phyloP scores from a whole-genome alignment of 495 filamentous ascomycete genomes.

The Geopyxis carbonaria region DNA sequence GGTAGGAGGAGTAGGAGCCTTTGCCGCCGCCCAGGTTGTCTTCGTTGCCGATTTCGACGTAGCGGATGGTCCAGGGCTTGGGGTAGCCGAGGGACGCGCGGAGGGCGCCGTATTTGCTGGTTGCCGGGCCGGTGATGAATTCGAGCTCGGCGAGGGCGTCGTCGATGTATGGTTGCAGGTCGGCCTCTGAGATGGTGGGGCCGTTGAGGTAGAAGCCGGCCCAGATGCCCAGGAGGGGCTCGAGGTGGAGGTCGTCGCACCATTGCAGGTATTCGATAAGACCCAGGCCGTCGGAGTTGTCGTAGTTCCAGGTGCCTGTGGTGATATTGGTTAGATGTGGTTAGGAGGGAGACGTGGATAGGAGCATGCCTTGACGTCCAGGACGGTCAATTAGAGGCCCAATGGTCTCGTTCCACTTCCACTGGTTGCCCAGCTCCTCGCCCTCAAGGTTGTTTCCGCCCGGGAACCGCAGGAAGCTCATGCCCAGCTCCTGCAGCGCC shows the following conservation, averaged over 20 bases:
- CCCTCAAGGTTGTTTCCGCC: slow-evolving; percentile 55
- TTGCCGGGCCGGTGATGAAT: slow-evolving; percentile 39
- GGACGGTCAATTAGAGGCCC: slow-evolving; percentile 46
- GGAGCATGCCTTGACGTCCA: no score
- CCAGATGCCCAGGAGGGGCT: slow-evolving; percentile 41
- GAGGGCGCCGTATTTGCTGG: slow-evolving; percentile 39
- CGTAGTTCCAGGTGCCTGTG: slow-evolving; percentile 40
- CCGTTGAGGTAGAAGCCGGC: slow-evolving; percentile 44
- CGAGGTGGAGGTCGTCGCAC: slow-evolving; percentile 45
- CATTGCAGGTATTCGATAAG: slow-evolving; percentile 48
- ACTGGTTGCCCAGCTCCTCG: slow-evolving; percentile 33
- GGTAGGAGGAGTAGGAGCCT: slow-evolving; percentile 38
- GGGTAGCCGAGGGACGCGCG: slow-evolving; percentile 40
- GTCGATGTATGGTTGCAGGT: slow-evolving; percentile 34
- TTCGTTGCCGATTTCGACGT: slow-evolving; percentile 52
- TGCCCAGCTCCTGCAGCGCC: slow-evolving; percentile 35
- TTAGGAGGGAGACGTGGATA: no score
- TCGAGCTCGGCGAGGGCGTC: slow-evolving; percentile 52
- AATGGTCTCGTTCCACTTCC: slow-evolving; percentile 54
- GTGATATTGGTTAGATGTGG: no score
- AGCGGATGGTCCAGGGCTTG: slow-evolving; percentile 40
- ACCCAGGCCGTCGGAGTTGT: slow-evolving; percentile 41
- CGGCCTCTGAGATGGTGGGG: slow-evolving; percentile 28
- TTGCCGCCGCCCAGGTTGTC: slow-evolving; percentile 44
- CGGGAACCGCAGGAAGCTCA: slow-evolving; percentile 44